These are phyloP conservation scores for Saccharomycopsis oosterbeekiorum DNA, from an alignment of 805 yeast genomes.

Conservation along the genomic window DNA sequence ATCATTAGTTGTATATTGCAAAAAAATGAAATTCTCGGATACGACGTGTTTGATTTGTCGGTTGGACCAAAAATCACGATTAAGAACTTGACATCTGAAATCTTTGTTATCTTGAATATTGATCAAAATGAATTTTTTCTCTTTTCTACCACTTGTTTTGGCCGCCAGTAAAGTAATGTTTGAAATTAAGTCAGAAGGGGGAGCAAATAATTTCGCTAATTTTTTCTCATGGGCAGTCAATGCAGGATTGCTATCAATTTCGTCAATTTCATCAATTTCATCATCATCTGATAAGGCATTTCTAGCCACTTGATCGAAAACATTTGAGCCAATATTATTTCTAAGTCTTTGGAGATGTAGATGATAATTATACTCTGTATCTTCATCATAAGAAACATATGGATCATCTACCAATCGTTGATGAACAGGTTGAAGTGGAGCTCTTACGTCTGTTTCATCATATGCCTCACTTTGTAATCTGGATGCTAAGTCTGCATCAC, in stretches of 20 bases:
- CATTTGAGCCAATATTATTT: conserved; percentile 19
- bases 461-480: conserved; percentile 58
- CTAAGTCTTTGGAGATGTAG: not conserved
- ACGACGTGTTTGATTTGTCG: conserved; percentile 53
- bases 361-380: not conserved
- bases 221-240: conserved; percentile 42
- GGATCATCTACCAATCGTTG: conserved; percentile 18
- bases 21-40: conserved; percentile 60
- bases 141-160: conserved; percentile 49
- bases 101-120: conserved; percentile 82
- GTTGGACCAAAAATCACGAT: conserved; percentile 89
- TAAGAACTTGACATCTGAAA: conserved; percentile 80
- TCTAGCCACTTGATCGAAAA: conserved; percentile 30
- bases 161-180: conserved; percentile 65
- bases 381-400: not conserved
- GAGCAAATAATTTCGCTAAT: conserved; percentile 75
- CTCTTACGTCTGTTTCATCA: conserved; percentile 40
- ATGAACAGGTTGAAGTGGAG: conserved; percentile 59
- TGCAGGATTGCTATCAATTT: conserved; percentile 28
- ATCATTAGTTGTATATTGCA: conserved; percentile 78
- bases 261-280: conserved; percentile 30
- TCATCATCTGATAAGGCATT: conserved; percentile 24
- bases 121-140: conserved; percentile 71
- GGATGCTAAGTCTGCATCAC: conserved; percentile 44
- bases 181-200: conserved; percentile 86